Evolutionary conservation across 352 stramenopile genomes (phyloP).

Genomic region (Phytophthora boehmeriae): DNA sequence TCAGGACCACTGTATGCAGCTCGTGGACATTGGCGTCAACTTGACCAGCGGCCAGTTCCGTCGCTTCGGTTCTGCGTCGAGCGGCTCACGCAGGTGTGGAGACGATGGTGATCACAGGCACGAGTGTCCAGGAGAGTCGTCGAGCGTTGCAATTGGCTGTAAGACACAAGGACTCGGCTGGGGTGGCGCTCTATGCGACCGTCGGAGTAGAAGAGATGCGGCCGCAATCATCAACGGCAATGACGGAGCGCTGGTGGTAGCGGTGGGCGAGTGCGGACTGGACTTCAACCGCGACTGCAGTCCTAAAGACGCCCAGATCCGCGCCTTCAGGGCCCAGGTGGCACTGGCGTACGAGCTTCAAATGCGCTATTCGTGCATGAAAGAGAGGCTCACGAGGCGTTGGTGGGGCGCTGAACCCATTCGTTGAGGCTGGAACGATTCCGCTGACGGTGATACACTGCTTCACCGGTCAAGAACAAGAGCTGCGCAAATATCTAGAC

Average conservation of each 20-base stretch:
- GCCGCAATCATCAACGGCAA: conserved; percentile 43
- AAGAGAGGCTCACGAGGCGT: conserved; percentile 60
- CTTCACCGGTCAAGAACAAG: conserved; percentile 63
- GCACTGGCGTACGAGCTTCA: conserved; percentile 78
- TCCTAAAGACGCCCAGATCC: conserved; percentile 86
- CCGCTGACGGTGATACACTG: conserved; percentile 74
- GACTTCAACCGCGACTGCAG: conserved; percentile 97
- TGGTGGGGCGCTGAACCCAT: conserved; percentile 59
- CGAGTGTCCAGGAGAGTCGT: conserved; percentile 46
- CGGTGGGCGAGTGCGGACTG: conserved; percentile 95
- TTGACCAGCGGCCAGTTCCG: conserved; percentile 70
- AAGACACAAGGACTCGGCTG: conserved; percentile 19
- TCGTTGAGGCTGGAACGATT: conserved; percentile 43
- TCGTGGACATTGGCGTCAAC: conserved; percentile 80
- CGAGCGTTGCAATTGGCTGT: conserved; percentile 49
- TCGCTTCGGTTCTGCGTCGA: conserved; percentile 81
- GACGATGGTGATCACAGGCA: conserved; percentile 88
- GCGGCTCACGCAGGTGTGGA: conserved; percentile 70
- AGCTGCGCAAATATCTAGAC: conserved; percentile 57
- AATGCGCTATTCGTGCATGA: conserved; percentile 95
- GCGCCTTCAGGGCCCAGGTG: conserved; percentile 91
- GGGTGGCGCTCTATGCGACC: conserved; percentile 78
- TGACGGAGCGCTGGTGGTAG: conserved; percentile 71
- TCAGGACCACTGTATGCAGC: no score
- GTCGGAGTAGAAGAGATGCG: conserved; percentile 77